phyloP scores from a whole-genome alignment of 345 rosid genomes.

The Aethionema arabicum region DNA sequence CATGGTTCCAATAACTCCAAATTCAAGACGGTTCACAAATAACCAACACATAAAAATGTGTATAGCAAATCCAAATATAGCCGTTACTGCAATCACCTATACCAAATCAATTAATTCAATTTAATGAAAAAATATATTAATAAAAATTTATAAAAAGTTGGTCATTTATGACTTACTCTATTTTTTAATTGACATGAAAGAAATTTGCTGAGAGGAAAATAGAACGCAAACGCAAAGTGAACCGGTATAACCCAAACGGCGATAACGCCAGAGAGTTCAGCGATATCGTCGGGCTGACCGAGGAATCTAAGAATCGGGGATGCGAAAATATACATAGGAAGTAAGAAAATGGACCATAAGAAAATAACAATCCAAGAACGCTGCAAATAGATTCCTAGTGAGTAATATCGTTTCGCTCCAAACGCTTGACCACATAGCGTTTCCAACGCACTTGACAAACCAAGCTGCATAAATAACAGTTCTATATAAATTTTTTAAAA shows the following conservation, averaged over 20 bases:
- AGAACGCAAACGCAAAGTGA: slow-evolving; percentile 75
- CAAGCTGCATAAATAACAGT: slow-evolving; percentile 40
- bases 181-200: slow-evolving; percentile 58
- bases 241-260: slow-evolving; percentile 59
- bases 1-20: slow-evolving; percentile 61
- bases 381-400: slow-evolving; percentile 76
- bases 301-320: slow-evolving; percentile 53
- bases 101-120: slow-evolving; percentile 38
- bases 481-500: not conserved
- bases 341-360: slow-evolving; percentile 45
- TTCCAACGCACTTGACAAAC: slow-evolving; percentile 74
- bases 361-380: slow-evolving; percentile 74
- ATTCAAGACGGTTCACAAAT: slow-evolving; percentile 48
- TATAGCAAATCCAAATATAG: slow-evolving; percentile 46
- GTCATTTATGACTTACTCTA: no score
- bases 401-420: slow-evolving; percentile 63
- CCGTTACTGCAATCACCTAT: slow-evolving; percentile 58
- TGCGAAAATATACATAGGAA: slow-evolving; percentile 56
- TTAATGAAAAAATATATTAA: not conserved
- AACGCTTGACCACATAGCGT: slow-evolving; percentile 69
- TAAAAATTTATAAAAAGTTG: no score
- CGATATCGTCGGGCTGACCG: slow-evolving; percentile 68
- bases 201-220: slow-evolving; percentile 70
- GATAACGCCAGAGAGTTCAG: slow-evolving; percentile 54
- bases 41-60: slow-evolving; percentile 64